Conservation (phyloP, 2,329 filamentous ascomycete genomes). For the Penicillium paneum region DNA sequence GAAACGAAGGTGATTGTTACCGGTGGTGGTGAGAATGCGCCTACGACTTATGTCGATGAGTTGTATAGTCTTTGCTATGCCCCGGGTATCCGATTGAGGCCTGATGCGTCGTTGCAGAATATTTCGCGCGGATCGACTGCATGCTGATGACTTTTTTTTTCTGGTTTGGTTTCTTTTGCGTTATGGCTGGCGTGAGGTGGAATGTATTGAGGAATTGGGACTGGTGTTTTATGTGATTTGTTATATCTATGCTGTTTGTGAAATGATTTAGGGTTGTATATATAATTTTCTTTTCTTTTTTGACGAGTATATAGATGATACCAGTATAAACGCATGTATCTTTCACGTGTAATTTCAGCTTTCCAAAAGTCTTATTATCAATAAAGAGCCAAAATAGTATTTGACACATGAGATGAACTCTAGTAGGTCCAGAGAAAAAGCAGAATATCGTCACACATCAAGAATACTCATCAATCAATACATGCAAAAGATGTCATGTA, state of each 20-base stretch:
- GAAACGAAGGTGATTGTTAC: constrained; percentile 26
- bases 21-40: constrained; percentile 24
- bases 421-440: constrained; percentile 1
- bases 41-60: constrained; percentile 47
- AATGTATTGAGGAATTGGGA: neutral
- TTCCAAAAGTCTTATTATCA: neutral
- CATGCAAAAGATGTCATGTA: constrained; percentile 9
- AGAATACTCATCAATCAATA: constrained; percentile 12
- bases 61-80: constrained; percentile 40
- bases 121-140: neutral
- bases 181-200: neutral
- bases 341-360: neutral
- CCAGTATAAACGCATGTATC: neutral
- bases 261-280: neutral
- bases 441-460: constrained; percentile 5
- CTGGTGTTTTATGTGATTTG: neutral
- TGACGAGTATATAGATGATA: neutral
- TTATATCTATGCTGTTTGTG: neutral
- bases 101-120: constrained; percentile 20
- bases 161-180: neutral
- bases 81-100: constrained; percentile 28
- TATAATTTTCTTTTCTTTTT: neutral
- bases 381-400: neutral
- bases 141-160: neutral
- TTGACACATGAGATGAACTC: neutral